Base-by-base conservation (phyloP, 768 basidiomycete species). In the Exsudoporus frostii region DNA sequence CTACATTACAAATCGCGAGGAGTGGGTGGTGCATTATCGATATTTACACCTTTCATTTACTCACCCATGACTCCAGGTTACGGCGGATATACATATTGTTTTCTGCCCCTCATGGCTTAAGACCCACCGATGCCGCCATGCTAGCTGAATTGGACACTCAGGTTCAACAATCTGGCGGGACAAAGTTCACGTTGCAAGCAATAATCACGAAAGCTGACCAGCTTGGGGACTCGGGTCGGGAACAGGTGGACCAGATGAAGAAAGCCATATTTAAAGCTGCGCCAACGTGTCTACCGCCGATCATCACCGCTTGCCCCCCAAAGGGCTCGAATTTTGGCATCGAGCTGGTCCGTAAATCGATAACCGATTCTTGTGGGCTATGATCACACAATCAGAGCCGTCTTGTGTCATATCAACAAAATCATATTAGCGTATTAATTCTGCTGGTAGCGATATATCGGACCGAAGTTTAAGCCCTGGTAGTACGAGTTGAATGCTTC, bases 141-240 rank as follows among this genome's bases (percentile, higher is more conserved):
- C 78, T 91, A 3, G 58, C 67, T 13, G 73, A 79, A 38, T 74
- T 90, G 33, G 63, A 66, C 29, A 17, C 51, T 24, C 61, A 48
- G 22, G 55, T 60, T 66, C 65, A 62, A 58, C 75, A 54, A 61
- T 70, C 53, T 47, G 55, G 67, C 54, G 58, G 61, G 66, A 42
- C 71, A 71, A 38, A 75, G 73, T 83, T 83, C 65, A 86, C 86
- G 0, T 51, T 90, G 2, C 89, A 91, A 61, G 76, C 86, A 2
- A 72, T 91, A 53, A 79, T 90, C 58, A 90, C 89, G 39, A 90
- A 89, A 68, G 77, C 76, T 1, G 88, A 91, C 65, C 69, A 69
- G 5, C 72, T 87, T 5, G 15, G 57, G 13, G 61, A 67, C 8
- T 60, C 73, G 24, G 66, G 78, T 3, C 54, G 68, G 9, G 53